Evolutionary conservation across 768 basidiomycete genomes (phyloP).

Genomic region (Rubroboletus satanas): DNA sequence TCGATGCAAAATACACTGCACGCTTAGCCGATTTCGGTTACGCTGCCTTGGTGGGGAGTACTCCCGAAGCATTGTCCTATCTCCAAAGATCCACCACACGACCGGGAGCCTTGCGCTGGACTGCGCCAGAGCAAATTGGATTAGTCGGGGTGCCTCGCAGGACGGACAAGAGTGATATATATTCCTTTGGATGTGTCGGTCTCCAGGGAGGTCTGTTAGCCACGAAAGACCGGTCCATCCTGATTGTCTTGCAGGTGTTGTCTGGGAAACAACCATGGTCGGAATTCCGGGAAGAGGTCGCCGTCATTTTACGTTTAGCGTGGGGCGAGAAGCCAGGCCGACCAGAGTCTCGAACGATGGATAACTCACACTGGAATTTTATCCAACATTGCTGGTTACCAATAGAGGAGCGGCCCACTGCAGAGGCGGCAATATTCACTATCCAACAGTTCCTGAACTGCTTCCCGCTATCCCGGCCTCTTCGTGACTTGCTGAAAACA

Average conservation of each 20-base stretch:
- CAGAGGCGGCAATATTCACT: not conserved
- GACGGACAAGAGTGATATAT: conserved; percentile 11
- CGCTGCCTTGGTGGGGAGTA: conserved; percentile 24
- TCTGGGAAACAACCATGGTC: conserved; percentile 14
- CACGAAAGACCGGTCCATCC: conserved; percentile 1
- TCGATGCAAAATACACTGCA: conserved; percentile 28
- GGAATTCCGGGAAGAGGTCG: not conserved
- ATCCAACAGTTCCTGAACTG: not conserved
- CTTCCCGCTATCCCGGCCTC: not conserved
- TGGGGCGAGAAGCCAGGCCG: no score
- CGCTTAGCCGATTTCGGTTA: no score
- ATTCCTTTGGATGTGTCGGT: conserved; percentile 31
- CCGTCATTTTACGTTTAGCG: conserved; percentile 4
- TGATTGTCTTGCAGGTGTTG: not conserved
- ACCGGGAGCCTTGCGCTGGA: conserved; percentile 39
- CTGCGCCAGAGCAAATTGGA: conserved; percentile 34
- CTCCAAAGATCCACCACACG: conserved; percentile 27
- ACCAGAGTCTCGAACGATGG: no score
- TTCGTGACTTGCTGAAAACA: no score
- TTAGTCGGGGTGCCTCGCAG: conserved; percentile 1
- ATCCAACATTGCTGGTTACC: no score
- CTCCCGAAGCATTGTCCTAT: conserved; percentile 2
- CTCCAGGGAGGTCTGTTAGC: conserved; percentile 18
- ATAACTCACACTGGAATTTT: no score
- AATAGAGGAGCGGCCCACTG: no score